Evolutionary conservation across 2,329 filamentous ascomycete genomes (phyloP), one percentile per base, ranked within the genome.

Genomic region (Ascochyta pisi): DNA sequence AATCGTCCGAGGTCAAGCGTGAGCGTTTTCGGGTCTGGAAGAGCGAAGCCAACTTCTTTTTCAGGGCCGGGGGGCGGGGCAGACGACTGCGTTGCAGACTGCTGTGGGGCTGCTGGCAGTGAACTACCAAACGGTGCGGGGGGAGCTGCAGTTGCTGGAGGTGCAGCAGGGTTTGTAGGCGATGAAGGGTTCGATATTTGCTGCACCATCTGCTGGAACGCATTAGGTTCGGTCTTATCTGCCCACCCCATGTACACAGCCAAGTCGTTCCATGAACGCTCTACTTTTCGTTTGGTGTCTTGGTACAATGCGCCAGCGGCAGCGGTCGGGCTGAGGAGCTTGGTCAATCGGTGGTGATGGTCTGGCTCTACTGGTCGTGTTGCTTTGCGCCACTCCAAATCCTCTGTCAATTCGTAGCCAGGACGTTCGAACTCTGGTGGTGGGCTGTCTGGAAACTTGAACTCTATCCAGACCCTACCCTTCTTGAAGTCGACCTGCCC

Each of bases 381-480:
- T 7, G 66, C 59, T 53, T 62, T 64, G 33, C 73, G 61, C 75
- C 73, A 57, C 66, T 70, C 49, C 61, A 76, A 44, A 73, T 76
- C 55, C 63, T 77, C 64, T 63, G 76, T 76, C 71, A 81, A 27
- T 42, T 73, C 70, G 29, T 71, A 63, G 8, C 82, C 82, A 19
- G 73, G 77, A 3, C 78, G 76, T 57, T 79, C 78, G 53, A 79
- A 83, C 57, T 83, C 80, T 58, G 72, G 67, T 1, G 81, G 81
- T 35, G 80, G 80, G 4, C 77, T 78, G 40, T 79, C 74, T 1
- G 81, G 82, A 43, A 81, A 82, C 15, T 70, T 72, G 16, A 82
- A 70, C 44, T 83, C 80, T 5, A 84, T 68, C 81, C 79, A 82
- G 46, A 68, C 73, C 23, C 71, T 75, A n/a, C 78, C 76, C 15